Conservation (phyloP, 306 rosid genomes). For the Boehmeria nivea region DNA sequence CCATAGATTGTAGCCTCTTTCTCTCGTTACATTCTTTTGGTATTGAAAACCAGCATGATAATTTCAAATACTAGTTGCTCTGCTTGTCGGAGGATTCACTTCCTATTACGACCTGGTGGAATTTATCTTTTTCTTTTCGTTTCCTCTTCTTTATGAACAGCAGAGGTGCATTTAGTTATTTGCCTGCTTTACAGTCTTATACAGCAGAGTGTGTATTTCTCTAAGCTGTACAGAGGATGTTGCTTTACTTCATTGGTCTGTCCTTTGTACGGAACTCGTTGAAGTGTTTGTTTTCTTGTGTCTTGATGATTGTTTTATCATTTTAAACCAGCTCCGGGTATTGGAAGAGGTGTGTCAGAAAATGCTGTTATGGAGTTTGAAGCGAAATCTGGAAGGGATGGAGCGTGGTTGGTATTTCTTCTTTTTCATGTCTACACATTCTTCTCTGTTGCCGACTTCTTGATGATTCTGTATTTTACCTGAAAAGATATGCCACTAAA, state of each 20-base stretch:
- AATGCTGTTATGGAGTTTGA: conserved; percentile 73
- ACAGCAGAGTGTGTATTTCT: no score
- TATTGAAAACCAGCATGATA: no score
- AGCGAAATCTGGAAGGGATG: conserved; percentile 98
- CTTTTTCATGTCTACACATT: conserved; percentile 25
- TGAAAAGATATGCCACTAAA: neutral
- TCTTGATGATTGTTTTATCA: conserved; percentile 23
- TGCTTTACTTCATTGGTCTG: neutral
- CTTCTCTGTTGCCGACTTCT: conserved; percentile 4
- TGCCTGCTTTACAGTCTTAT: no score
- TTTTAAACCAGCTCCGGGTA: conserved; percentile 44
- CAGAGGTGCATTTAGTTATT: neutral
- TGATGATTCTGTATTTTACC: conserved; percentile 12
- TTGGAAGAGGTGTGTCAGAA: conserved; percentile 60
- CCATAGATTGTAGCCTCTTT: neutral
- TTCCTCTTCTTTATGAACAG: no score
- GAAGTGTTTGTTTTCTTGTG: conserved; percentile 9
- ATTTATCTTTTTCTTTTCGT: no score
- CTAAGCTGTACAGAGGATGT: neutral
- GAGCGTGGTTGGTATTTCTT: conserved; percentile 81
- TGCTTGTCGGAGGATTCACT: no score
- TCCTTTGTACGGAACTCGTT: conserved; percentile 1
- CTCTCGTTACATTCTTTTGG: neutral
- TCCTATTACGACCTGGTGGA: no score
- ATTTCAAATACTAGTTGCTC: no score